These are phyloP conservation scores for Sporisorium sorghi DNA, from an alignment of 1,284 basidiomycete genomes.

Conservation along the genomic window DNA sequence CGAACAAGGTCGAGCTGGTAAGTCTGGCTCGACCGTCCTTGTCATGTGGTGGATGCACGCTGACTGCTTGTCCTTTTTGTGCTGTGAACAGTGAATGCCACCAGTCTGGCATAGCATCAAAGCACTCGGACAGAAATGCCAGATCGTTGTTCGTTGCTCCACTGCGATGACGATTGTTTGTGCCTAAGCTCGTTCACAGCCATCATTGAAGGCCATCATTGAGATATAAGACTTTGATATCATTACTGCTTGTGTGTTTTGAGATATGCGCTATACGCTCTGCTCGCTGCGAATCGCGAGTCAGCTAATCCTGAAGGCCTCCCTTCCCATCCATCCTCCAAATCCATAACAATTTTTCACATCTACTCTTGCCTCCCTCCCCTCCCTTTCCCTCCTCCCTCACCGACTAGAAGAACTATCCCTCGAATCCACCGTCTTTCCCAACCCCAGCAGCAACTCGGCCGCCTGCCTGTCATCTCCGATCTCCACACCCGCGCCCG, in stretches of 20 bases:
- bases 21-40: slow-evolving; percentile 36
- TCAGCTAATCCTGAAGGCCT: neutral
- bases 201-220: neutral
- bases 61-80: neutral
- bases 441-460: slow-evolving; percentile 58
- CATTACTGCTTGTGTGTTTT: neutral
- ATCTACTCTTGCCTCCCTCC: neutral
- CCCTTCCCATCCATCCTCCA: neutral
- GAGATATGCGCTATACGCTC: neutral
- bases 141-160: neutral
- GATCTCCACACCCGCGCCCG: neutral
- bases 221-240: slow-evolving; percentile 5
- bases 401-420: slow-evolving; percentile 27
- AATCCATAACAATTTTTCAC: neutral
- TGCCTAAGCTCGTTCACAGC: too few relatives aligned
- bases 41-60: neutral
- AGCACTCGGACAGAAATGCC: neutral
- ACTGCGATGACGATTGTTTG: too few relatives aligned
- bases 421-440: slow-evolving; percentile 27
- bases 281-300: neutral
- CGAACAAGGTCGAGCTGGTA: slow-evolving; percentile 42
- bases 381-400: too few relatives aligned
- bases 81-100: slow-evolving; percentile 11
- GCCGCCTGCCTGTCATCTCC: slow-evolving; percentile 56
- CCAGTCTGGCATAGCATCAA: neutral